phyloP scores from a whole-genome alignment of 2,329 filamentous ascomycete species.

The Aspergillus sp. region DNA sequence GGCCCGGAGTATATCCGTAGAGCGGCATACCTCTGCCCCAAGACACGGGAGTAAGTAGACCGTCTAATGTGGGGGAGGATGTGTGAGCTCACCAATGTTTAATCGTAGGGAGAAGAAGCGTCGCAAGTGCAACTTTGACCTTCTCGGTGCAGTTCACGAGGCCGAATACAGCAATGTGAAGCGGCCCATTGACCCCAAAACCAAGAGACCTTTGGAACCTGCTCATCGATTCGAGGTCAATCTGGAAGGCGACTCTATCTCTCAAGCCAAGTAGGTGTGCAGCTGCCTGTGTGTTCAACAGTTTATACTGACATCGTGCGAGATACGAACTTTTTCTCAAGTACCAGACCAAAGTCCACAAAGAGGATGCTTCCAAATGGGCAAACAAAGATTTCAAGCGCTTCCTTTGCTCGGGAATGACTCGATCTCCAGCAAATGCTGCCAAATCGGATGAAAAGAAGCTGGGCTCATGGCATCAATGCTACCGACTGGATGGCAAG shows the following conservation, averaged over 20 bases:
- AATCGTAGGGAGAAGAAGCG: constrained; percentile 45
- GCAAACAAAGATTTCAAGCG: constrained; percentile 48
- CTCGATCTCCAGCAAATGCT: constrained; percentile 38
- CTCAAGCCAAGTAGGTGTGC: constrained; percentile 46
- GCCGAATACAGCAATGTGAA: constrained; percentile 48
- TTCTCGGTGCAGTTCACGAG: constrained; percentile 44
- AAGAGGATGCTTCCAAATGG: constrained; percentile 48
- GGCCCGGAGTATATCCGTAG: constrained; percentile 51
- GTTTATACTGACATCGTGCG: constrained; percentile 1
- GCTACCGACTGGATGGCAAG: constrained; percentile 52
- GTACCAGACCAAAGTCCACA: constrained; percentile 50
- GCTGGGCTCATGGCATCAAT: constrained; percentile 53
- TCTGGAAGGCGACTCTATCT: constrained; percentile 50
- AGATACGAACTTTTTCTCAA: constrained; percentile 50
- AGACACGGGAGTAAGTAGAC: constrained; percentile 44
- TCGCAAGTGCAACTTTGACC: constrained; percentile 47
- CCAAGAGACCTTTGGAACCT: constrained; percentile 48
- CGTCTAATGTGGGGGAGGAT: not conserved
- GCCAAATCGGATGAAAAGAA: constrained; percentile 42
- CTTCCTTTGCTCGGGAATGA: constrained; percentile 51
- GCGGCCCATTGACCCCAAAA: constrained; percentile 47
- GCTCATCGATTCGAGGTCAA: constrained; percentile 52
- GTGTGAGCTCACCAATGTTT: not conserved
- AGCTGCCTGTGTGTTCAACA: not conserved
- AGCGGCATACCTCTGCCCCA: constrained; percentile 48